Evolutionary conservation across 2,329 filamentous ascomycete genomes (phyloP), one percentile per base, ranked within the genome.

Genomic region (Botrytis hyacinthi): DNA sequence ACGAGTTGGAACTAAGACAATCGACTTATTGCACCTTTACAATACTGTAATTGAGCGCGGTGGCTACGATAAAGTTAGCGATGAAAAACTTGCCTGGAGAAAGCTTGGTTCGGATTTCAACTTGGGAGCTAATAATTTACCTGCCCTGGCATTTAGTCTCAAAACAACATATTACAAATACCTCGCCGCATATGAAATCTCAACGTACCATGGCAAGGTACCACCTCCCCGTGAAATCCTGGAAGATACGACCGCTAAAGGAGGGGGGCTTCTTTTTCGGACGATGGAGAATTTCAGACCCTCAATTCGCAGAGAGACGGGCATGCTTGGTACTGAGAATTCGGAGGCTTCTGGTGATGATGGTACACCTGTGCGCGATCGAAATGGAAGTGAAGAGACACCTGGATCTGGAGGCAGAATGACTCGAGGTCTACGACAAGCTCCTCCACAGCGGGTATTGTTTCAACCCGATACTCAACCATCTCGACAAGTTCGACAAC

Each of bases 81-180:
- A 89, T 83, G 90, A 95, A 81, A 96, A 95, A 84, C 87, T 97
- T 76, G 92, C 93, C 70, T 97, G 94, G 94, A 89, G 93, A 76
- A 90, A 90, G 78, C 87, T 97, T 78, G 93, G 79, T 32, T 87
- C 90, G 71, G 91, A 94, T 78, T 91, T 97, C 73, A 89, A 93
- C 68, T 88, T 95, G 76, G 90, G 90, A 80, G 90, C 90, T 73
- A 87, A 88, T 79, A 94, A 95, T 80, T 90, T 93, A 74, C 88
- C 93, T 10, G 93, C 93, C n/a, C 90, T 94, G 74, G 94, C 93
- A 22, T 97, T 97, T 83, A 88, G 92, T 74, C 85, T 97, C 73
- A 97, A 97, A 84, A 92, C 92, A 73, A 90, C 92, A 76, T 97
- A 96, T 84, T 97, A 97, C 85, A 95, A 94, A 82, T 94, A 95